A percentile compares a stretch with the other conserved stretches of the same genome.
Evolutionary conservation across 2,329 filamentous ascomycete genomes (phyloP).

Genomic region (Sphaerulina musiva): DNA sequence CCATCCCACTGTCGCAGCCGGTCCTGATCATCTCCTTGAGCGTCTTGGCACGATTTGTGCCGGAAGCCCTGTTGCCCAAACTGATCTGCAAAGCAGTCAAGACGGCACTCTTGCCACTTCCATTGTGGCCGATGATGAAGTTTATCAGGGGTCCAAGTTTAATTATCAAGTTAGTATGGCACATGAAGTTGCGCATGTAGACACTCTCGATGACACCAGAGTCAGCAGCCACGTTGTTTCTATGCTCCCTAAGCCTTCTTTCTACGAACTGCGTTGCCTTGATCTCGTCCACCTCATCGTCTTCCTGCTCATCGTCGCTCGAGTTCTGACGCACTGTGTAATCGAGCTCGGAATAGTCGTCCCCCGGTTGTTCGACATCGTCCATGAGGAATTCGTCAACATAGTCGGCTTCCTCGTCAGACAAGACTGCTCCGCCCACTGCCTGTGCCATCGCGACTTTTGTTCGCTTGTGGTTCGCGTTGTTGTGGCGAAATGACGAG

Average conservation of each 20-base stretch:
- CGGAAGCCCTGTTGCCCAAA: constrained; percentile 86
- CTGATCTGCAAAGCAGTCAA: constrained; percentile 89
- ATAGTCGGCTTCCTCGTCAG: constrained; percentile 29
- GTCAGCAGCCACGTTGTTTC: constrained; percentile 67
- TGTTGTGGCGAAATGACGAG: constrained; percentile 27
- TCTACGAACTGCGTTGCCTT: constrained; percentile 30
- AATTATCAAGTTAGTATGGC: constrained; percentile 73
- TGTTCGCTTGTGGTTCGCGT: constrained; percentile 25
- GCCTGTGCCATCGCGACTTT: constrained; percentile 27
- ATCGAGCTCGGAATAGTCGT: constrained; percentile 17
- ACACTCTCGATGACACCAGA: constrained; percentile 84
- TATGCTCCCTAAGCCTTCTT: constrained; percentile 23
- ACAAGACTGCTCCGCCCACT: constrained; percentile 25
- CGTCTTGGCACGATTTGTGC: constrained; percentile 85
- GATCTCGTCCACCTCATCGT: constrained; percentile 27
- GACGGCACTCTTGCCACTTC: constrained; percentile 94
- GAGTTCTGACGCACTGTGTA: constrained; percentile 18
- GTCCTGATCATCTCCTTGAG: constrained; percentile 89
- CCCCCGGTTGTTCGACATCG: constrained; percentile 3
- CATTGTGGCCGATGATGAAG: constrained; percentile 96
- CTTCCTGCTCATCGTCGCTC: constrained; percentile 26
- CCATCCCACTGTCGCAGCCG: constrained; percentile 64
- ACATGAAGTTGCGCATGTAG: constrained; percentile 93
- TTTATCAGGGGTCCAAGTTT: constrained; percentile 91
- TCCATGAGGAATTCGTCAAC: constrained; percentile 16